A percentile compares a stretch with the other conserved stretches of the same genome.
Conservation (phyloP, 78 protist species). For the Monocercomonoides exilis region DNA sequence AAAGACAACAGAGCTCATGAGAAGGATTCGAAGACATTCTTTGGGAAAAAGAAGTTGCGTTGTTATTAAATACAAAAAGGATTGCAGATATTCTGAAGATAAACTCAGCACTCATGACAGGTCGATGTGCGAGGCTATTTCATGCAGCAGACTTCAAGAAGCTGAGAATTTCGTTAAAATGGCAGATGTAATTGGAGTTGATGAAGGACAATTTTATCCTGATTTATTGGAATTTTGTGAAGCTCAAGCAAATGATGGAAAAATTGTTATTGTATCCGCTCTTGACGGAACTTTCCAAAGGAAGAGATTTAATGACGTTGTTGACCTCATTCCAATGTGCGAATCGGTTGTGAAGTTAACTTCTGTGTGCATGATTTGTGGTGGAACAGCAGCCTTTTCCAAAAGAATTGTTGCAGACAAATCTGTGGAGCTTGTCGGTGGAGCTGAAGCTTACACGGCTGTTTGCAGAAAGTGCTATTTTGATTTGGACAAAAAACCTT, state of each 20-base stretch:
- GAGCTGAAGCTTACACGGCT: constrained; percentile 68
- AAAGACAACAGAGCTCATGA: constrained; percentile 69
- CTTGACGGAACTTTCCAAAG: constrained; percentile 41
- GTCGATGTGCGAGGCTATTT: constrained; percentile 44
- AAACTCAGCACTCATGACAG: constrained; percentile 58
- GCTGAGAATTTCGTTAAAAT: constrained; percentile 15
- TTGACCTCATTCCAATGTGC: constrained; percentile 56
- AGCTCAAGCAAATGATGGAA: constrained; percentile 61
- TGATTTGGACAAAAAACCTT: too few species aligned
- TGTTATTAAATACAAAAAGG: constrained; percentile 11
- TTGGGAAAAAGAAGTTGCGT: constrained; percentile 22
- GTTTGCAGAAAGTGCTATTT: constrained; percentile 68
- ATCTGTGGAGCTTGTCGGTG: constrained; percentile 68
- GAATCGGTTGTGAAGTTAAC: constrained; percentile 63
- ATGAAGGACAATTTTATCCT: constrained; percentile 85
- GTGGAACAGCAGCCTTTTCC: constrained; percentile 62
- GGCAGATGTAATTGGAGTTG: constrained; percentile 72
- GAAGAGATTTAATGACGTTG: constrained; percentile 49
- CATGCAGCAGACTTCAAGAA: constrained; percentile 39
- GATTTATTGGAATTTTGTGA: constrained; percentile 68
- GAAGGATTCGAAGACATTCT: constrained; percentile 52
- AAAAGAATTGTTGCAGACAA: constrained; percentile 47
- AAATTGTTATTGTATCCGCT: constrained; percentile 73
- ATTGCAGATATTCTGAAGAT: constrained; percentile 16
- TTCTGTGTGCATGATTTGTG: constrained; percentile 63